Evolutionary conservation across 441 rosid species (phyloP), one percentile per base, ranked within the genome.

Genomic region (Heliophila coronopifolia): DNA sequence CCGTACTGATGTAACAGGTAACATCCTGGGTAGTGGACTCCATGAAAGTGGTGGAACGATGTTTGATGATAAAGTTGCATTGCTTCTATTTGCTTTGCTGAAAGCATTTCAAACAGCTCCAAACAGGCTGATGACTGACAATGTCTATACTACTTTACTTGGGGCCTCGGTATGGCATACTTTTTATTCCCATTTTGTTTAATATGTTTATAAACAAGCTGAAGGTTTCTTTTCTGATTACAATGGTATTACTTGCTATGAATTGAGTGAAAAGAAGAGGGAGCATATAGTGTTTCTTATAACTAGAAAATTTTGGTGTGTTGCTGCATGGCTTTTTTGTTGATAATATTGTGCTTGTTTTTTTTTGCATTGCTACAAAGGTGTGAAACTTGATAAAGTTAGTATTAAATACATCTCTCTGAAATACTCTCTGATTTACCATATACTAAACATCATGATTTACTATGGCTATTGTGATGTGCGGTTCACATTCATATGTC

Each of bases 31-130:
- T 68, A 68, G 76, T 63, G 91, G 79, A 43, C 70, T 83, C 17
- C 77, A 77, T 47, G 93, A 88, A 45, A 85, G 80, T 63, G 81
- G 83, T 15, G 78, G 89, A 49, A 72, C 89, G 38, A 90, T 90
- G 99, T 86, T 86, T 77, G 90, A 90, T 39, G 97, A 94, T 68
- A 94, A 80, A 74, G 93, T 94, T 45, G 68, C 95, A 58, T 85
- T 94, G 69, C 77, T 90, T 59, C 84, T 84, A 57, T 94, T 78
- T 81, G 94, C 96, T 50, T 67, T 94, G 73, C 96, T 79, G 67
- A 94, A 77, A 75, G 91, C 89, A 58, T 84, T 94, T 73, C 95
- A 83, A 69, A 82, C 90, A 35, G 98, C 96, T 58, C 95, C 98
- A 47, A 86, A 72, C 31, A 84, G 92, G 78, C 92, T 94, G 48